Evolutionary conservation across 2,329 filamentous ascomycete species (phyloP), one percentile per base, ranked within the genome.

Genomic region (Trichoderma atrobrunneum): DNA sequence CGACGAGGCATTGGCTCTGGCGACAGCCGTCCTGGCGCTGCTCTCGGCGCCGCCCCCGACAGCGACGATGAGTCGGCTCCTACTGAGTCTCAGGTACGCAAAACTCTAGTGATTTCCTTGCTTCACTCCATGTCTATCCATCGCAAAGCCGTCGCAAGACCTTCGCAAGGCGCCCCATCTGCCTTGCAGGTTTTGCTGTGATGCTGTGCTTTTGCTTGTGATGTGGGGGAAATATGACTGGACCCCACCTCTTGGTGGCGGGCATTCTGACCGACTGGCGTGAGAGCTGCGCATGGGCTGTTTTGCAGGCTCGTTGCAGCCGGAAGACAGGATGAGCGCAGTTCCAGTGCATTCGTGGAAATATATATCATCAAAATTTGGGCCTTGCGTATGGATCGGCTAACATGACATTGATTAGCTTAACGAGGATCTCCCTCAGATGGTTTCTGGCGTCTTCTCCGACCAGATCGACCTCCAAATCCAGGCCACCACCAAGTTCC

Each of bases 381-480:
- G 11, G 24, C 21, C 11, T 54, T 1, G 11, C 1, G 2, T 24
- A 54, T 24, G 48, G 48, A 57, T n/a, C 21, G 36, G 56, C 73
- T 43, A 61, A 73, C 36, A 73, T 70, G 61, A 21, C 18, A 51
- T 30, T 30, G n/a, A 54, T 36, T 69, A 99, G 96, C 88, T 99
- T 82, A 97, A 96, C 82, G 95, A 98, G 84, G 96, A 99, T 82
- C 94, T 99, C 77, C 96, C 96, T 78, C 91, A 96, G 85, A 99
- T 99, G 96, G 96, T 98, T 74, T 89, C 92, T 80, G 96, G 96
- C 74, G 96, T 99, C 80, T 98, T 99, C 86, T 99, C 96, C 75
- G 95, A 99, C 76, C 94, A 98, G 85, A 98, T 99, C 84, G 96
- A 99, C 81, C 89, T 93, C 77, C 96, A 99, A 85, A 99, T 99